Base-by-base conservation (phyloP, 306 rosid species). In the Psophocarpus tetragonolobus region DNA sequence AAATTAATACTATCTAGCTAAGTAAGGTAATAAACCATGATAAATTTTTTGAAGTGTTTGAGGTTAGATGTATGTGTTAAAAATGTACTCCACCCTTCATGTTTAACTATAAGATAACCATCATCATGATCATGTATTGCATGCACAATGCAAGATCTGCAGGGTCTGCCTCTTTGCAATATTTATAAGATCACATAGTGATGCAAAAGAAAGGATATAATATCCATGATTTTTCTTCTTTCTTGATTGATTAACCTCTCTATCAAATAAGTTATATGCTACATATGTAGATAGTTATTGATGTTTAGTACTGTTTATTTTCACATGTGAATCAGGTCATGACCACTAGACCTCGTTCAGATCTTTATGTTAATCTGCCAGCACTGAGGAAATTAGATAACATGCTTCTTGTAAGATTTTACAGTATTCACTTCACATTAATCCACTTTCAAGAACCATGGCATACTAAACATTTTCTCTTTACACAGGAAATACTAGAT, bases 341-440 rank as follows among this genome's bases (percentile, higher is more conserved):
- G 98, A 86, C 88, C 50, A 85, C 97, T 85, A 91, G 93, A 81
- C 97, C 92, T 0, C 96, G 98, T 38, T 84, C 87, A 10, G 97
- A 95, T 89, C 92, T 95, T n/a, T 95, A 91, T 14, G 92, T 89
- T 63, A 95, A 95, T 80, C 97, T 95, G 4, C 97, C 97, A 9
- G 97, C 97, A 10, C 71, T 95, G 54, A 81, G 96, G 12, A 92
- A 95, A 89, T 51, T 95, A 82, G 98, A 95, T 70, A 91, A 92
- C 88, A 92, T 92, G 97, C 95, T 95, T 83, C 95, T 94, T 33
- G 98, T 94, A 91, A 88, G 97, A 77, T 30, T 65, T 70, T 23
- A 75, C 68, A 21, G 11, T 50, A 76, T 69, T 63, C 6, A 4
- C 18, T 44, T 8, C 6, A 63, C 35, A 76, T 32, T 13, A 73